Evolutionary conservation across 805 yeast species (phyloP).

Genomic region (Komagataella phaffii): DNA sequence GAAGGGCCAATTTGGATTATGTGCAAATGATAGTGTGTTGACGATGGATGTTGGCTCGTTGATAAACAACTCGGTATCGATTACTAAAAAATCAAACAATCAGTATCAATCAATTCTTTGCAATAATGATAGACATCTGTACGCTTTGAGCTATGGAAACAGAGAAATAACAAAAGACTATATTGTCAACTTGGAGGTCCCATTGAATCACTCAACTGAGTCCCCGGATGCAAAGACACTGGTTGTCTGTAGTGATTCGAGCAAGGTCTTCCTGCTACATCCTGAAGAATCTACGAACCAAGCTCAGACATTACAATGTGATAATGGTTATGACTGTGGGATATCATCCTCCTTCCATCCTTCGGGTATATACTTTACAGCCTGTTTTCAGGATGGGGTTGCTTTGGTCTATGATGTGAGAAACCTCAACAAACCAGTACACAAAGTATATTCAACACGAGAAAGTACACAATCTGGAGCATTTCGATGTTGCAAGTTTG

Average conservation of each 20-base stretch:
- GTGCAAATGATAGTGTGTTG: slow-evolving; percentile 34
- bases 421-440: slow-evolving; percentile 37
- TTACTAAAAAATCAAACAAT: slow-evolving; percentile 28
- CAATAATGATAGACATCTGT: slow-evolving; percentile 69
- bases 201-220: slow-evolving; percentile 62
- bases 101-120: slow-evolving; percentile 54
- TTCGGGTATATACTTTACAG: slow-evolving; percentile 63
- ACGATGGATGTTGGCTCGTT: slow-evolving; percentile 61
- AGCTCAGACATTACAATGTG: not conserved
- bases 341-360: slow-evolving; percentile 71
- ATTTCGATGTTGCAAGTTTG: slow-evolving; percentile 32
- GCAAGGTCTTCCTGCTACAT: slow-evolving; percentile 45
- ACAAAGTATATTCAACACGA: slow-evolving; percentile 47
- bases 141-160: slow-evolving; percentile 44
- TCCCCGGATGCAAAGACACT: slow-evolving; percentile 49
- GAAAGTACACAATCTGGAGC: slow-evolving; percentile 28
- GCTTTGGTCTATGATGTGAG: slow-evolving; percentile 70
- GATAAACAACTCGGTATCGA: slow-evolving; percentile 68
- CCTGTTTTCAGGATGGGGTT: slow-evolving; percentile 78
- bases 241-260: slow-evolving; percentile 68
- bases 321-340: slow-evolving; percentile 60
- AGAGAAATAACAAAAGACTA: slow-evolving; percentile 26
- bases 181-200: slow-evolving; percentile 39
- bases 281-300: slow-evolving; percentile 17
- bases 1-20: slow-evolving; percentile 55